Conservation (phyloP, 768 basidiomycete genomes). For the Saitozyma sp. region DNA sequence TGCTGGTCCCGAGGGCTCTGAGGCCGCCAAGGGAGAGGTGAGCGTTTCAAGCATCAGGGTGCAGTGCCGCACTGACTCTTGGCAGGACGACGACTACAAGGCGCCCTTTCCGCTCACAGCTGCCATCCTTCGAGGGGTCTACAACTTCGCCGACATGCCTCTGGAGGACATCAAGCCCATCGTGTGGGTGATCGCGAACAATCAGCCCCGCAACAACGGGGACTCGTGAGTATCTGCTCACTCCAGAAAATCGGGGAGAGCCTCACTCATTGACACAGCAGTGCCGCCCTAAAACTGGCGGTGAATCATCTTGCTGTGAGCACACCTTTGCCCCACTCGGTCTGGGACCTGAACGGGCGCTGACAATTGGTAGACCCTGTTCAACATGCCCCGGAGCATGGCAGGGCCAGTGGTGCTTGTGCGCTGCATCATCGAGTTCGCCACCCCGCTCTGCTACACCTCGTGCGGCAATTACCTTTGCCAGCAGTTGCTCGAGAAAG, state of each 20-base stretch:
- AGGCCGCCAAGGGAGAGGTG: no score
- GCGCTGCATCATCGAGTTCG: conserved; percentile 35
- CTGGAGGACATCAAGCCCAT: conserved; percentile 24
- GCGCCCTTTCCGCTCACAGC: background rate
- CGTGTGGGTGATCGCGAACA: conserved; percentile 39
- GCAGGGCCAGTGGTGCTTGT: conserved; percentile 17
- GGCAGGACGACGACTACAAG: no score
- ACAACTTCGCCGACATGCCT: conserved; percentile 29
- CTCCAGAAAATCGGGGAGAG: background rate
- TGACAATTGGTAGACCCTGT: conserved; percentile 19
- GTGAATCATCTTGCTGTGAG: conserved; percentile 40
- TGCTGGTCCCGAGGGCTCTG: no score
- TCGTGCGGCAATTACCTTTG: conserved; percentile 50
- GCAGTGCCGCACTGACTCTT: no score
- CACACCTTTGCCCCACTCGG: background rate
- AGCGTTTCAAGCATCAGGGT: no score
- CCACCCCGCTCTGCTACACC: conserved; percentile 32
- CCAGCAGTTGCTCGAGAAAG: conserved; percentile 47
- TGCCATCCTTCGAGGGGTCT: conserved; percentile 23
- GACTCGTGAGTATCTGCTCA: conserved; percentile 27
- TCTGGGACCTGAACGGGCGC: background rate
- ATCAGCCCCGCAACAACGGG: conserved; percentile 20
- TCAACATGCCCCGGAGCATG: conserved; percentile 12
- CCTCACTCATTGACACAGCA: conserved; percentile 1
- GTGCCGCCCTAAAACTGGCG: conserved; percentile 34